Evolutionary conservation across 208 protist species (phyloP), one percentile per base, ranked within the genome.

Genomic region (Kentomonas sorsogonicus): DNA sequence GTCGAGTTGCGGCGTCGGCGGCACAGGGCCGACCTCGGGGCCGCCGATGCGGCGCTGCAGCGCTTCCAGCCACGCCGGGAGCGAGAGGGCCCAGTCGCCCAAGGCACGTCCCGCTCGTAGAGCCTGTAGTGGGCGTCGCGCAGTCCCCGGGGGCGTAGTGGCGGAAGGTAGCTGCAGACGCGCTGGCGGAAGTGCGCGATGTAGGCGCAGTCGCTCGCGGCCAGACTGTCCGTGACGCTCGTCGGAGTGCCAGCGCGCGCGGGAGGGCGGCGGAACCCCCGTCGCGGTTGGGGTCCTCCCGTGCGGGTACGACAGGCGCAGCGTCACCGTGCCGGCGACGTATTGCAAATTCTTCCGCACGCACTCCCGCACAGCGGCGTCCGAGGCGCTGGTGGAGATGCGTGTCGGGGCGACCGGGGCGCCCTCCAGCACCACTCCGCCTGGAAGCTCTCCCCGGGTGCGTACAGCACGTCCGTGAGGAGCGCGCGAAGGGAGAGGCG

Each of bases 41-140:
- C 79, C 75, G n/a, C n/a, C 27, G 38, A 74, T 74, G 9, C 46
- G 66, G 63, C 83, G 72, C 16, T 81, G 45, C 11, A 88, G 64
- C 39, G 66, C 16, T 25, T 85, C 43, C 70, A 90, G 36, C 80
- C 83, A 91, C 40, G 81, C 53, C 45, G 66, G 40, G 11, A 93
- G 61, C 0, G 79, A 84, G 7, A 75, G 45, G 9, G 76, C 72
- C 83, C 86, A 93, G 48, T 67, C 43, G 18, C 69, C 77, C 1
- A 73, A 77, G 23, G 72, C 18, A 90, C 79, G 39, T 94, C 72
- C 1, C 81, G 72, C 70, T 94, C 87, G 66, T 85, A 91, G 26
- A 94, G 46, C 4, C 61, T 61, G 61, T 87, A 89, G 66, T 94
- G 83, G 43, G 88, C 79, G 9, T 77, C 58, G 23, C 62, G 54